Conservation (phyloP, 805 yeast species). For the Candida yuanshanica region DNA sequence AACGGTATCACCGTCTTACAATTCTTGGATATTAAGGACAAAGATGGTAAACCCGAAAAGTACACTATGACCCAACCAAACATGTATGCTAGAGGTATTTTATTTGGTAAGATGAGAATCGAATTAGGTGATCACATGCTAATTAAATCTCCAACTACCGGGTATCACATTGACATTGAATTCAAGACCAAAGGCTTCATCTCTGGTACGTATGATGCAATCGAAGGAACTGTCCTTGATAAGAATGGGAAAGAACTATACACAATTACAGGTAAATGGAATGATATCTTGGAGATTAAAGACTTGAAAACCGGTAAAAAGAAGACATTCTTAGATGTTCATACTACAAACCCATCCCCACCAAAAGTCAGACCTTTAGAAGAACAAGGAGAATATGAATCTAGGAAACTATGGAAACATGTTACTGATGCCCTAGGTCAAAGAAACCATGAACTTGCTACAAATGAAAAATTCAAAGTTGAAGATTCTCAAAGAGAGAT, state of each 20-base stretch:
- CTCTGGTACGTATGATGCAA: slow-evolving; percentile 85
- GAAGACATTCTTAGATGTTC: slow-evolving; percentile 54
- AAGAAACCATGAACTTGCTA: slow-evolving; percentile 78
- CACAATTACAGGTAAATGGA: slow-evolving; percentile 89
- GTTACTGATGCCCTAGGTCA: slow-evolving; percentile 77
- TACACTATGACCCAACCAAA: slow-evolving; percentile 93
- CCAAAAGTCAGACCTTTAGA: slow-evolving; percentile 74
- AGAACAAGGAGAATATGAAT: slow-evolving; percentile 79
- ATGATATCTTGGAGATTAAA: slow-evolving; percentile 71
- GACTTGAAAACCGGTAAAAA: slow-evolving; percentile 44
- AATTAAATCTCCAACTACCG: slow-evolving; percentile 56
- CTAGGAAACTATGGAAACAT: slow-evolving; percentile 75
- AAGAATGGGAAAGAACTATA: slow-evolving; percentile 49
- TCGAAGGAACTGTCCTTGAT: slow-evolving; percentile 66
- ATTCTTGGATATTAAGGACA: slow-evolving; percentile 52
- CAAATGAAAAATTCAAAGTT: slow-evolving; percentile 80
- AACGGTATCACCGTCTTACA: slow-evolving; percentile 78
- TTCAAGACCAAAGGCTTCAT: slow-evolving; percentile 94
- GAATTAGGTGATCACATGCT: slow-evolving; percentile 91
- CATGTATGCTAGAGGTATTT: slow-evolving; percentile 87
- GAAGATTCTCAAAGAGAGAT: slow-evolving; percentile 79
- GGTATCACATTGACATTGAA: slow-evolving; percentile 73
- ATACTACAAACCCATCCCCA: slow-evolving; percentile 40
- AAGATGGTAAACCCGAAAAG: slow-evolving; percentile 49
- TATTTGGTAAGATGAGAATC: slow-evolving; percentile 83